phyloP scores from a whole-genome alignment of 2,329 filamentous ascomycete species.

The Colletotrichum sidae region DNA sequence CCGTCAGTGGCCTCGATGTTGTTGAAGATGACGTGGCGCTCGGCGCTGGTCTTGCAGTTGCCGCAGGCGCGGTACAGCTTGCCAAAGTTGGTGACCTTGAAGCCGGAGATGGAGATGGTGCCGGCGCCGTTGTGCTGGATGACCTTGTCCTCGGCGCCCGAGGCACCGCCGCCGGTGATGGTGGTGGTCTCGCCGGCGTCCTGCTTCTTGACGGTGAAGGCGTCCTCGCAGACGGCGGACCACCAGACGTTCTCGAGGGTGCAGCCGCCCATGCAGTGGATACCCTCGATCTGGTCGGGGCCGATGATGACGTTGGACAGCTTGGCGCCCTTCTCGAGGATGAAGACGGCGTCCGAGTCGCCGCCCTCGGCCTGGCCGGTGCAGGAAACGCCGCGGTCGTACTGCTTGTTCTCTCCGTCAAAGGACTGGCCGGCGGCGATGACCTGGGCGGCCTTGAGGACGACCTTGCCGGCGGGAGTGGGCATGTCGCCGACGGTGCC shows the following conservation, averaged over 20 bases:
- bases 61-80: constrained; percentile 39
- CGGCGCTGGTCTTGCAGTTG: constrained; percentile 35
- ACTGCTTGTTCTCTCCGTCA: constrained; percentile 45
- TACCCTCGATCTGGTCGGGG: constrained; percentile 55
- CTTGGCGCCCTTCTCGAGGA: constrained; percentile 54
- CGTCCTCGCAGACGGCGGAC: constrained; percentile 51
- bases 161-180: constrained; percentile 32
- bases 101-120: constrained; percentile 34
- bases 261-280: constrained; percentile 60
- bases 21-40: constrained; percentile 36
- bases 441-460: constrained; percentile 41
- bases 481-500: constrained; percentile 40
- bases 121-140: constrained; percentile 38
- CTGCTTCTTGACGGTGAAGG: constrained; percentile 49
- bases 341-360: constrained; percentile 56
- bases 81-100: constrained; percentile 32
- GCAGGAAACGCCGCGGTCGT: constrained; percentile 55
- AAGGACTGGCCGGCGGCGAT: constrained; percentile 45
- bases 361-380: constrained; percentile 56
- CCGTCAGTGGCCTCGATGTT: constrained; percentile 36
- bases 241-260: constrained; percentile 51
- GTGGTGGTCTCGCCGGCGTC: constrained; percentile 32
- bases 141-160: constrained; percentile 32
- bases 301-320: constrained; percentile 60
- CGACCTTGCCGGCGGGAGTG: constrained; percentile 42